Base-by-base conservation (phyloP, 495 filamentous ascomycete species). In the Patellaria atrata region DNA sequence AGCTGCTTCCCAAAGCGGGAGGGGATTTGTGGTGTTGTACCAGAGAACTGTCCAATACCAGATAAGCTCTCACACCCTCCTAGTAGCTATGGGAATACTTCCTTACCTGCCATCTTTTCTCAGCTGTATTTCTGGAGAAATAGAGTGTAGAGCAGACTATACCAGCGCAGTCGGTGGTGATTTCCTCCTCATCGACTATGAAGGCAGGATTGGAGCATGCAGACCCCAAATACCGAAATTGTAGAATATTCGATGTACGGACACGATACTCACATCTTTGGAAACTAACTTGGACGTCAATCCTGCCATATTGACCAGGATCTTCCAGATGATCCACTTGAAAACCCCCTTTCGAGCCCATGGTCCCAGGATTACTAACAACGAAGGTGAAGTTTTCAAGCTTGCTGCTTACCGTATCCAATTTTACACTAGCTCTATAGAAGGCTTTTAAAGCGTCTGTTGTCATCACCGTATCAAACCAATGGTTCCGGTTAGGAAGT, bases 341-440 rank as follows among this genome's bases (percentile, higher is more conserved):
- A 19, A 73, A 54, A 3, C 68, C 66, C 26, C 60, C 57, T 35
- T 67, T 65, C 1, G 65, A 51, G 10, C 61, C 60, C 56, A 62
- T 68, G 37, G 63, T 60, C 17, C 56, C 66, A 22, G 65, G 62
- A 34, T 63, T 60, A 7, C 61, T 62, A 9, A 68, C 57, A 1
- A 60, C 53, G 28, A 73, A 37, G 9, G 43, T 60, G 40, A 71
- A 75, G 0, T 40, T 40, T 12, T 48, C 26, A 3, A 58, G 55
- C 5, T 30, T 30, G 20, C 37, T 6, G 20, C 13, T 18, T 7
- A 26, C 22, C 5, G 31, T 38, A 10, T 27, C 32, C 11, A 38
- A 36, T n/a, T 25, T 38, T 8, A 56, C 44, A 8, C 55, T 45
- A 12, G 47, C 34, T 5, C 45, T 14, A 35, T 68, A 70, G 44